Base-by-base conservation (phyloP, 345 rosid genomes). In the Boechera retrofracta region DNA sequence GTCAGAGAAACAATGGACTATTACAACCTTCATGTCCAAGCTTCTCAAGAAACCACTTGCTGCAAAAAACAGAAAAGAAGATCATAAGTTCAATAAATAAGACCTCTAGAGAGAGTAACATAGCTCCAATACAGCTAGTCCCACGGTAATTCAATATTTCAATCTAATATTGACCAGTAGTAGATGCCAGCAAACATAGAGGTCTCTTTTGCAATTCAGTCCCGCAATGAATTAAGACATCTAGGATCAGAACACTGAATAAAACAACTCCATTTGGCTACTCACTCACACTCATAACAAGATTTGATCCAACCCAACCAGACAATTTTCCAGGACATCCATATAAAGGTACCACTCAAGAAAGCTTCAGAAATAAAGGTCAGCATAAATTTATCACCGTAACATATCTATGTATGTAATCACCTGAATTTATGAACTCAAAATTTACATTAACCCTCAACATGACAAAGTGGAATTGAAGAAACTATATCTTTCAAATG, bases 31-130 rank as follows among this genome's bases (percentile, higher is more conserved):
- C 91, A 77, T 88, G 90, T 29, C 98, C 98, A 85, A 88, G 80
- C 87, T 91, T 92, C 80, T 95, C 85, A 79, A 93, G 86, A 83
- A 89, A 88, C 99, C 99, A 92, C 81, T 93, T 95, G 84, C 98
- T 95, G 96, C 83, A 74, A 53, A 57, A 21, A 47, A 54, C 62
- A 68, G 38, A 10, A 67, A 80, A 51, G 58, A 77, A 32, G 26
- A 42, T 70, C 64, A 79, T 35, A 35, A 64, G 39, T 42, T 72
- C 12, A 5, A 64, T 67, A 69, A 56, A 64, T 11, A 74, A 54
- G 18, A 58, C 41, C n/a, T 51, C 33, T 69, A 63, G 38, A 49
- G 59, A 38, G 12, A 35, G 45, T 10, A 4, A 44, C 13, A 35
- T 28, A 72, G 26, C 61, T 71, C 48, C 28, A 11, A 32, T 4